Evolutionary conservation across 345 rosid genomes (phyloP).

Genomic region (Iberis pinnata): DNA sequence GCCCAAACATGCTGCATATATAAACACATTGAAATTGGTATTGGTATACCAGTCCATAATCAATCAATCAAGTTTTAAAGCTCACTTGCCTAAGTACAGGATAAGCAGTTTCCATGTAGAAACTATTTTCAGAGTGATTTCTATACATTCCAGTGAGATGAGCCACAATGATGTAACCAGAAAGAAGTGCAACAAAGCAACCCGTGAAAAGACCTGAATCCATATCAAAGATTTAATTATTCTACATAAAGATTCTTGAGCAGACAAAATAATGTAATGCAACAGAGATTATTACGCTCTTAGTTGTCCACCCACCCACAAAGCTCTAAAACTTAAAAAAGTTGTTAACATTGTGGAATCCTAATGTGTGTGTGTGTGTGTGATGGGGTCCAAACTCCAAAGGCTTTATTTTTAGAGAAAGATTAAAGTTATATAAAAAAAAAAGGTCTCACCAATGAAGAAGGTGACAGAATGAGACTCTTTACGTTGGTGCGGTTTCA

Average conservation of each 20-base stretch:
- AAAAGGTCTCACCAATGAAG: constrained; percentile 67
- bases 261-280: constrained; percentile 25
- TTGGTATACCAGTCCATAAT: constrained; percentile 6
- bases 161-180: constrained; percentile 83
- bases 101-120: constrained; percentile 93
- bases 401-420: neutral
- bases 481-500: constrained; percentile 68
- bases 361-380: constrained; percentile 25
- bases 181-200: constrained; percentile 79
- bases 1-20: constrained; percentile 83
- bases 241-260: constrained; percentile 20
- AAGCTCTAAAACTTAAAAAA: constrained; percentile 15
- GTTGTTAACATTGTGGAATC: constrained; percentile 30
- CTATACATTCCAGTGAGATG: constrained; percentile 78
- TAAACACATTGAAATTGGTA: too few relatives aligned
- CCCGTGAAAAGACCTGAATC: constrained; percentile 91
- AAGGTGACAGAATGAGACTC: constrained; percentile 86
- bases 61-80: neutral
- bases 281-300: constrained; percentile 33
- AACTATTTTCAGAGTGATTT: constrained; percentile 44
- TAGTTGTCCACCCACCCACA: constrained; percentile 44
- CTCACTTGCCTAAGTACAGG: constrained; percentile 85
- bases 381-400: constrained; percentile 37
- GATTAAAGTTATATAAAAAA: constrained; percentile 4
- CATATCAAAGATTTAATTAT: neutral